Percentiles rank a stretch among this genome's conserved stretches.
Conservation (phyloP, 169 alveolate genomes). For the Prorocentrum cordatum region DNA sequence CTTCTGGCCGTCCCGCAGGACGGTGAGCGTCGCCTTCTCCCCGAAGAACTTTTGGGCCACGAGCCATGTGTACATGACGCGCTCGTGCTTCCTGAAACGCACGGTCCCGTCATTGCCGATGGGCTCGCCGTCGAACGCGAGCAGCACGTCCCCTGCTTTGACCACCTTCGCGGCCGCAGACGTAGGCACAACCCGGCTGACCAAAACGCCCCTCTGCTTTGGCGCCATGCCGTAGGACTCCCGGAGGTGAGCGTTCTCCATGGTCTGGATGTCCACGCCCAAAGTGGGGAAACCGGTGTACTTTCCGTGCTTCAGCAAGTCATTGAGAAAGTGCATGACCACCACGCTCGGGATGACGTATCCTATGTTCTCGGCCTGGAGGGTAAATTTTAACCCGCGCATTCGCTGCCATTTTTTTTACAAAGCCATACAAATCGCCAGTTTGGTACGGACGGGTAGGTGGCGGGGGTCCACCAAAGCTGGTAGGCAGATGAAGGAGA, state of each 20-base stretch:
- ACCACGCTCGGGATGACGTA: conserved; percentile 55
- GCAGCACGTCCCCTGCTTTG: conserved; percentile 39
- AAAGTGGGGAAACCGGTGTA: conserved; percentile 63
- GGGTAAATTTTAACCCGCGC: too few relatives aligned
- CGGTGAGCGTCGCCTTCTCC: conserved; percentile 19
- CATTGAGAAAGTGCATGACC: conserved; percentile 42
- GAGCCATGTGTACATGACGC: conserved; percentile 50
- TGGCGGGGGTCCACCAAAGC: too few relatives aligned
- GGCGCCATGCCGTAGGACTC: conserved; percentile 7
- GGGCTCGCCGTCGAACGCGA: conserved; percentile 50
- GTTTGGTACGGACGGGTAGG: too few relatives aligned
- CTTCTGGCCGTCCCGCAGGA: conserved; percentile 31
- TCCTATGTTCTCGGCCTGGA: conserved; percentile 62
- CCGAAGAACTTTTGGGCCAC: conserved; percentile 63
- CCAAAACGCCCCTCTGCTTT: conserved; percentile 48
- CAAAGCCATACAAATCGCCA: too few relatives aligned
- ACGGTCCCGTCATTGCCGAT: conserved; percentile 51
- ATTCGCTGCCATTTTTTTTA: too few relatives aligned
- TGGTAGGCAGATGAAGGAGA: too few relatives aligned
- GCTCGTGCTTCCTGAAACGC: conserved; percentile 46
- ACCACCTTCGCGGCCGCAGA: conserved; percentile 32
- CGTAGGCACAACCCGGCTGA: conserved; percentile 14
- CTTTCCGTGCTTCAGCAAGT: conserved; percentile 51
- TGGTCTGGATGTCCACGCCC: conserved; percentile 36
- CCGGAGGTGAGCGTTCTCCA: conserved; percentile 53